Conservation (phyloP, 176 grass and related monocot genomes). For the Bromus sterilis region DNA sequence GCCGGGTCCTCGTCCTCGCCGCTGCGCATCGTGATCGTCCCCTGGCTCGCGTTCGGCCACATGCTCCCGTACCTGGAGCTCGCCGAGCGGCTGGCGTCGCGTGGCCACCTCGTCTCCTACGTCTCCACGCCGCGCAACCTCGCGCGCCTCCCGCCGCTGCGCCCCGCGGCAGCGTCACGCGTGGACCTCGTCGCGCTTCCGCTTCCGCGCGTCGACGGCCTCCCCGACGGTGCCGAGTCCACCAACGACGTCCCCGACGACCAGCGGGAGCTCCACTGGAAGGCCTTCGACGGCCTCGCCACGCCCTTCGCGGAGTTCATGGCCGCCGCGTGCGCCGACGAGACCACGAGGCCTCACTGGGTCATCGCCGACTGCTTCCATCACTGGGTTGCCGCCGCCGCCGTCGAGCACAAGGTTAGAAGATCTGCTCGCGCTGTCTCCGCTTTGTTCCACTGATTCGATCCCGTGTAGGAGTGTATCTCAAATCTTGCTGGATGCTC, state of each 20-base stretch:
- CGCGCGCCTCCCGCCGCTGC: not conserved
- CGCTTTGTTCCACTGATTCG: not conserved
- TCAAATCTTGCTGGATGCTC: not conserved
- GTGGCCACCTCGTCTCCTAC: not conserved
- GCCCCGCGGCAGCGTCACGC: not conserved
- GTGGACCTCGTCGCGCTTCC: not conserved
- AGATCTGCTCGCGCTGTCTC: too few species aligned
- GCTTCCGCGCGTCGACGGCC: not conserved
- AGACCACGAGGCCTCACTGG: not conserved
- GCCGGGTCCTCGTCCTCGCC: not conserved
- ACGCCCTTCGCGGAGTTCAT: not conserved
- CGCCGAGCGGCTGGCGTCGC: not conserved
- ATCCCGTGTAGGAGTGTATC: not conserved
- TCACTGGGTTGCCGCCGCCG: not conserved
- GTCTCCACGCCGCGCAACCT: conserved; percentile 5
- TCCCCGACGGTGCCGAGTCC: not conserved
- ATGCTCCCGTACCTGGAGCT: not conserved
- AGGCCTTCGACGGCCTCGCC: conserved; percentile 1
- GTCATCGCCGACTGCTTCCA: not conserved
- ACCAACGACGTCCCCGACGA: not conserved
- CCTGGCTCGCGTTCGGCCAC: not conserved
- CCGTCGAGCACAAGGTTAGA: not conserved
- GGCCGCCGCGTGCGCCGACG: not conserved
- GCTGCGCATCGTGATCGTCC: not conserved
- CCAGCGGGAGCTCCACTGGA: not conserved